phyloP scores from a whole-genome alignment of 352 stramenopile genomes.

The Pythium folliculosum region DNA sequence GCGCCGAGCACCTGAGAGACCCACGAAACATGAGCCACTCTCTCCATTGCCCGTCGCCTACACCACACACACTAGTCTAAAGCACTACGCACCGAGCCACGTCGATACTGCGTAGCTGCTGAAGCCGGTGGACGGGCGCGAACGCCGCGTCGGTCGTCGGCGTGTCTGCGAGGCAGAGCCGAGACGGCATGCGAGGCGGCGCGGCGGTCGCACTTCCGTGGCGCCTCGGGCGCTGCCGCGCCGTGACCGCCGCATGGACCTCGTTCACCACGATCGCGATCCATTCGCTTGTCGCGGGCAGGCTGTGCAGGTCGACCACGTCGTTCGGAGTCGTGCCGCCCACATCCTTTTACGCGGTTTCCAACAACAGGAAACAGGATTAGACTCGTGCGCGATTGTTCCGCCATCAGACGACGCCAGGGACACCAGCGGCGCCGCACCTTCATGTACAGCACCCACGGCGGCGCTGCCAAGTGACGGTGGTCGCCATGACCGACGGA shows the following conservation, averaged over 20 bases:
- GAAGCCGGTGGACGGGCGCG: conserved; percentile 24
- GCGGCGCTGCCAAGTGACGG: conserved; percentile 4
- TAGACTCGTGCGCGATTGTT: not conserved
- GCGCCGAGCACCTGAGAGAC: conserved; percentile 35
- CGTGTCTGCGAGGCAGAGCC: conserved; percentile 20
- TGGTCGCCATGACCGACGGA: conserved; percentile 4
- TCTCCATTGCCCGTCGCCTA: not conserved
- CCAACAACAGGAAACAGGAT: too few species aligned
- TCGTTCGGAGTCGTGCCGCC: not conserved
- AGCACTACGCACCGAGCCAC: conserved; percentile 29
- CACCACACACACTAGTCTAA: not conserved
- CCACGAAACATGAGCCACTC: not conserved
- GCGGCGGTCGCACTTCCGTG: not conserved
- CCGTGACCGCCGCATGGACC: not conserved
- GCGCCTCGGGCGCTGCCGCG: not conserved
- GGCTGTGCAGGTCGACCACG: conserved; percentile 17
- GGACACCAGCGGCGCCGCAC: not conserved
- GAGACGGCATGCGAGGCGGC: not conserved
- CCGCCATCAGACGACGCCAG: not conserved
- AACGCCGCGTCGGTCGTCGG: conserved; percentile 29
- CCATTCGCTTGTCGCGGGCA: conserved; percentile 20
- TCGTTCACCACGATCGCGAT: conserved; percentile 18
- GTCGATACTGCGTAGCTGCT: conserved; percentile 26
- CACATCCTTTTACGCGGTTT: conserved; percentile 1
- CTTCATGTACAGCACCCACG: conserved; percentile 27